Conservation (phyloP, 192 early-diverging fungal species). For the Umbelopsis sp. region DNA sequence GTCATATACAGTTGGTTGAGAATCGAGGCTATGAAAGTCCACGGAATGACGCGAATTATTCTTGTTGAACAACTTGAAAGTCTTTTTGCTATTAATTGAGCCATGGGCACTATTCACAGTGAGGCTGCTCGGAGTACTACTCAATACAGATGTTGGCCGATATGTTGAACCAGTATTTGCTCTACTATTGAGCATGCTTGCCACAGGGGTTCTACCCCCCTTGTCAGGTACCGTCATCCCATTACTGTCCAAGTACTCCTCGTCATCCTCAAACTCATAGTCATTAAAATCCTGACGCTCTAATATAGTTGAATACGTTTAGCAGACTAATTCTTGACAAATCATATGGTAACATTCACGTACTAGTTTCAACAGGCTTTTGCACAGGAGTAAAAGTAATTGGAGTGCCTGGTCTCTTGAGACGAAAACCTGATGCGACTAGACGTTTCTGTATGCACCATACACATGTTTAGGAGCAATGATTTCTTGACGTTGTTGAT, state of each 20-base stretch:
- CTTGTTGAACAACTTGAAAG: slow-evolving; percentile 31
- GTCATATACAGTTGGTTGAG: slow-evolving; percentile 21
- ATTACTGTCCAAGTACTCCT: slow-evolving; percentile 8
- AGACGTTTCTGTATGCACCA: not conserved
- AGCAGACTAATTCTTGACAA: not conserved
- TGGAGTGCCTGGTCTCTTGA: not conserved
- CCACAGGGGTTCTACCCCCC: not conserved
- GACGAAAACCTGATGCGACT: slow-evolving; percentile 1
- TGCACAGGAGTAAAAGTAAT: slow-evolving; percentile 17
- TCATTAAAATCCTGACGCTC: slow-evolving; percentile 12
- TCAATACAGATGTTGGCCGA: slow-evolving; percentile 32
- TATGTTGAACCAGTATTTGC: slow-evolving; percentile 24
- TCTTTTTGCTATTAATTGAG: slow-evolving; percentile 25
- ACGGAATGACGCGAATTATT: slow-evolving; percentile 26
- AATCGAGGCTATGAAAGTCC: slow-evolving; percentile 8
- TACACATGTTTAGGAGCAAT: not conserved
- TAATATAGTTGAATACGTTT: not conserved
- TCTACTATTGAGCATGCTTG: slow-evolving; percentile 25
- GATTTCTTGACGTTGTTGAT: not conserved
- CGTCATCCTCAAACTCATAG: slow-evolving; percentile 24
- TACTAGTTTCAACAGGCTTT: not conserved
- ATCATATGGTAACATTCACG: not conserved
- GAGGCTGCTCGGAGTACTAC: slow-evolving; percentile 22
- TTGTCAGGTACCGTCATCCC: not conserved
- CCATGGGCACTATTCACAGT: slow-evolving; percentile 13